Evolutionary conservation across 331 rosid genomes (phyloP).

Genomic region (Spiraea crenata): DNA sequence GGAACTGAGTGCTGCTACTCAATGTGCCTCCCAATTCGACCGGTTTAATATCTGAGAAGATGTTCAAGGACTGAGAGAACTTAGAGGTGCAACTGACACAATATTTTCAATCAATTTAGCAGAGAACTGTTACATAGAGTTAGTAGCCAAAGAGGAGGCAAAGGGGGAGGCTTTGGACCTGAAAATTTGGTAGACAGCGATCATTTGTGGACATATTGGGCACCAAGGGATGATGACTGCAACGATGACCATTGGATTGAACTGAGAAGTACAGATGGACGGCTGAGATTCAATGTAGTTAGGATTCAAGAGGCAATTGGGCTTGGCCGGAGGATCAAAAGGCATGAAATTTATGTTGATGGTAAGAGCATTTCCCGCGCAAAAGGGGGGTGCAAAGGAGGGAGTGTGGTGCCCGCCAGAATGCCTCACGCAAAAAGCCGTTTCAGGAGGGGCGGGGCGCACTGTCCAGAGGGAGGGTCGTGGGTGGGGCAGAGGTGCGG

Average conservation of each 20-base stretch:
- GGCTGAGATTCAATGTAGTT: conserved; percentile 69
- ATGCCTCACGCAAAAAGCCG: too few species aligned
- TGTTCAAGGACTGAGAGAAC: conserved; percentile 53
- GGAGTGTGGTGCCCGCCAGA: too few species aligned
- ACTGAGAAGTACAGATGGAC: conserved; percentile 28
- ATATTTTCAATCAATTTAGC: conserved; percentile 64
- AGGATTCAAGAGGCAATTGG: conserved; percentile 95
- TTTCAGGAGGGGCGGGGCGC: too few species aligned
- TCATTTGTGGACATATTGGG: conserved; percentile 86
- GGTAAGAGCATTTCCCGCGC: too few species aligned
- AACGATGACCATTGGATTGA: conserved; percentile 66
- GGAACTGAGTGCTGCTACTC: conserved; percentile 73
- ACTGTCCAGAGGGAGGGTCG: too few species aligned
- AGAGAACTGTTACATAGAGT: conserved; percentile 39
- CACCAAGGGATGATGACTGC: conserved; percentile 40
- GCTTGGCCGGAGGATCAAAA: conserved; percentile 80
- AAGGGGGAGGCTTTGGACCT: conserved; percentile 61
- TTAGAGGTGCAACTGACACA: conserved; percentile 55
- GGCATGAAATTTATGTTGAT: conserved; percentile 65
- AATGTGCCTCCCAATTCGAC: conserved; percentile 87
- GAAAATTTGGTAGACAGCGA: conserved; percentile 71
- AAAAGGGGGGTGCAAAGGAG: too few species aligned
- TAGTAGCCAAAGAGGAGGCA: conserved; percentile 72
- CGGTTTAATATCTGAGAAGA: conserved; percentile 65
- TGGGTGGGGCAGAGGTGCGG: too few species aligned